These are phyloP conservation scores for Mycogone perniciosa DNA, from an alignment of 2,329 filamentous ascomycete species.

Conservation along the genomic window DNA sequence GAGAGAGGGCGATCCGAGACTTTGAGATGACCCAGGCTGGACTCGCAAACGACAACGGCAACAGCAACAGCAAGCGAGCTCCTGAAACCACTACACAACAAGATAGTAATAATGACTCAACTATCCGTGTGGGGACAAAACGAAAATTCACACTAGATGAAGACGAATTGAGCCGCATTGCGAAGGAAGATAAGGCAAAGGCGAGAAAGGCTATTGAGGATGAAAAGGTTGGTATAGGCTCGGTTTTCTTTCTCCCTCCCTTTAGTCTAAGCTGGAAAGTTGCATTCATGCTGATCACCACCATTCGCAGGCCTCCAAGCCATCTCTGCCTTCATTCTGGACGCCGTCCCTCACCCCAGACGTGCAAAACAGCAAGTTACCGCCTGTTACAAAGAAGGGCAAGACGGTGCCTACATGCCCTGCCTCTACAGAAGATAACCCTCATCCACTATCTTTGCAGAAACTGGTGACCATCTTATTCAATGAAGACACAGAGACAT, in stretches of 20 bases:
- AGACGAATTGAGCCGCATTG: slow-evolving; percentile 65
- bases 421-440: slow-evolving; percentile 57
- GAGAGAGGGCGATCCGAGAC: slow-evolving; percentile 63
- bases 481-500: slow-evolving; percentile 54
- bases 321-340: slow-evolving; percentile 82
- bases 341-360: slow-evolving; percentile 74
- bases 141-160: slow-evolving; percentile 72
- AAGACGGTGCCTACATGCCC: slow-evolving; percentile 73
- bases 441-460: slow-evolving; percentile 73
- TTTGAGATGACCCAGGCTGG: slow-evolving; percentile 84
- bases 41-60: slow-evolving; percentile 33
- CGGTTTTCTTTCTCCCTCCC: not conserved
- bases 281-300: not conserved
- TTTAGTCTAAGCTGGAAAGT: not conserved
- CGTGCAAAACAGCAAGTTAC: slow-evolving; percentile 39
- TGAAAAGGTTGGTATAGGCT: slow-evolving; percentile 54
- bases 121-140: slow-evolving; percentile 39
- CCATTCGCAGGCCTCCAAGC: slow-evolving; percentile 50
- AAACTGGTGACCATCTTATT: slow-evolving; percentile 71
- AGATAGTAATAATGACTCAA: not conserved
- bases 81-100: slow-evolving; percentile 14
- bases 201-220: slow-evolving; percentile 64
- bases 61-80: slow-evolving; percentile 33
- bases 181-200: slow-evolving; percentile 61
- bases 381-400: slow-evolving; percentile 50